phyloP scores from a whole-genome alignment of 257 asterid genomes.

The Solanum appendiculatum region DNA sequence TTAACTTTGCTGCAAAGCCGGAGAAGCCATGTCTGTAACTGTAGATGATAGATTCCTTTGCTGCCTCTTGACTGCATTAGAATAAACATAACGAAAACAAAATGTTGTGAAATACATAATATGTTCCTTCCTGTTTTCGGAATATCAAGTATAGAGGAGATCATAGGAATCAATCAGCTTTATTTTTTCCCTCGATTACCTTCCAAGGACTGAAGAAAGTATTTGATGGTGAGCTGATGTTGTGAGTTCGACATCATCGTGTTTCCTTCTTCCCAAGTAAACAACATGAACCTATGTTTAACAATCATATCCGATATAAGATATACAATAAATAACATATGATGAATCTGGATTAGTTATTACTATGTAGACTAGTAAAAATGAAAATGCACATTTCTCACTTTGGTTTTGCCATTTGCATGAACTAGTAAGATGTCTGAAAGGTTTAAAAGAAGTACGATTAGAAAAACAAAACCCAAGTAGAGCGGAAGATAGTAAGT shows the following conservation, averaged over 20 bases:
- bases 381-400: not conserved
- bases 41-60: constrained; percentile 31
- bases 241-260: constrained; percentile 24
- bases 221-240: constrained; percentile 33
- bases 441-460: not conserved
- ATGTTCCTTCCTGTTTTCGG: not conserved
- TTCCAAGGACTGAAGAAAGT: constrained; percentile 32
- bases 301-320: not conserved
- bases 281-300: constrained; percentile 32
- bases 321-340: not conserved
- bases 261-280: constrained; percentile 37
- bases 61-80: constrained; percentile 30
- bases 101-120: not conserved
- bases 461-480: not conserved
- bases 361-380: not conserved
- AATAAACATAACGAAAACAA: not conserved
- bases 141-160: too few species aligned
- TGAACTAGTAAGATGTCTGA: not conserved
- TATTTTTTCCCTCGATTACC: constrained; percentile 7
- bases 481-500: not conserved
- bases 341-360: not conserved
- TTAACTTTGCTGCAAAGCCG: constrained; percentile 51
- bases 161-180: not conserved
- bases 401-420: not conserved
- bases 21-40: constrained; percentile 51